Evolutionary conservation across 768 basidiomycete species (phyloP).

Genomic region (Amanita pallidorosea): DNA sequence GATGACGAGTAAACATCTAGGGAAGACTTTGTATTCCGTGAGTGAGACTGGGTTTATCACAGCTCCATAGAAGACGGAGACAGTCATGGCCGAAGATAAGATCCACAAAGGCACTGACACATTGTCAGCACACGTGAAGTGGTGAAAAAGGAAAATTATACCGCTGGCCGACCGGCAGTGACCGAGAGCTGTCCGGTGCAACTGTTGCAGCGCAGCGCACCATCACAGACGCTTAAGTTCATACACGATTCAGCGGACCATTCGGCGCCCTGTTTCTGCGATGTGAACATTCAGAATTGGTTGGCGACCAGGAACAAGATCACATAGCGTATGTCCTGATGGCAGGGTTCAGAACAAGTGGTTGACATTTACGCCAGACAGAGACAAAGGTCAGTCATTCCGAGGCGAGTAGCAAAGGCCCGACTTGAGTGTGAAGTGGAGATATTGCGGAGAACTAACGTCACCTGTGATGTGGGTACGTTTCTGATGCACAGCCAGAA

Average conservation of each 20-base stretch:
- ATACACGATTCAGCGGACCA: background rate
- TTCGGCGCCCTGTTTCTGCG: background rate
- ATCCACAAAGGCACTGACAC: background rate
- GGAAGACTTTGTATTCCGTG: conserved; percentile 31
- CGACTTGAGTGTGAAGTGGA: background rate
- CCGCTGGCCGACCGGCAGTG: background rate
- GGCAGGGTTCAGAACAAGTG: background rate
- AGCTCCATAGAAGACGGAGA: conserved; percentile 38
- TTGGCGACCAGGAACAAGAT: background rate
- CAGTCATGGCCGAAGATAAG: background rate
- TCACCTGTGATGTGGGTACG: background rate
- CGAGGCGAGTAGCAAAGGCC: too few relatives aligned
- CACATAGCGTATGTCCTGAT: too few relatives aligned
- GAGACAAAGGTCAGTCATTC: too few relatives aligned
- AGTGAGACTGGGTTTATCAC: conserved; percentile 43
- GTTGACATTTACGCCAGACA: background rate
- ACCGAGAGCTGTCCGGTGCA: background rate
- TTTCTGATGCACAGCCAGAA: background rate
- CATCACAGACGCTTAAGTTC: too few relatives aligned
- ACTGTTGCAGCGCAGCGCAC: too few relatives aligned
- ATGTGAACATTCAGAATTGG: background rate
- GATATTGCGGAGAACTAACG: background rate
- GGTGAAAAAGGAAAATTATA: background rate
- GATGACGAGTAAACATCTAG: conserved; percentile 47
- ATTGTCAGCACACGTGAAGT: background rate